These are phyloP conservation scores for Endogone sp. DNA, from an alignment of 192 early-diverging fungal species.

Conservation along the genomic window DNA sequence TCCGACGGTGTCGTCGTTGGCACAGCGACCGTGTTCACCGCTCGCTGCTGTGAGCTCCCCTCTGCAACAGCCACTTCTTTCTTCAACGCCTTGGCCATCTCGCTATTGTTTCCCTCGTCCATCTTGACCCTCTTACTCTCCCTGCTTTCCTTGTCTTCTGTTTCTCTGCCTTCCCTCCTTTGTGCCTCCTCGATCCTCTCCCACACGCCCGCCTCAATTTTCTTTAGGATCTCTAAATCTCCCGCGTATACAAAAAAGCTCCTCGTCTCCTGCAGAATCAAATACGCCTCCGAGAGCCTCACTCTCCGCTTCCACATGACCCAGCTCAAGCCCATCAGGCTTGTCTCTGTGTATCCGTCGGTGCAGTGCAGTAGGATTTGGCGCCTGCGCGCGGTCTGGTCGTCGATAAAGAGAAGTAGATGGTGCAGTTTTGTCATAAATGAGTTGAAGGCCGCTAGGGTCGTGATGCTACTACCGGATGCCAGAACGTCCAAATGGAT, in stretches of 20 bases:
- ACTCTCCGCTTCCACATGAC: constrained; percentile 45
- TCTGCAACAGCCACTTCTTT: no score
- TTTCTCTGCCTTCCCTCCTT: not conserved
- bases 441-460: constrained; percentile 12
- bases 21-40: no score
- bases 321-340: constrained; percentile 37
- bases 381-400: constrained; percentile 17
- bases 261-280: constrained; percentile 43
- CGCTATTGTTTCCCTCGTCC: no score
- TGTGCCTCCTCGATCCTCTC: not conserved
- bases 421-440: constrained; percentile 18
- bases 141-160: constrained; percentile 11
- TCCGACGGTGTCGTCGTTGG: no score
- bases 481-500: constrained; percentile 34
- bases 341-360: constrained; percentile 56
- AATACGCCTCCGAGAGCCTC: constrained; percentile 45
- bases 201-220: constrained; percentile 36
- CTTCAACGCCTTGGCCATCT: no score
- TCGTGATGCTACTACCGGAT: constrained; percentile 13
- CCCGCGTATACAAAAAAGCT: constrained; percentile 56
- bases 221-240: constrained; percentile 39
- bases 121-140: not conserved
- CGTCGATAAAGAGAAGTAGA: constrained; percentile 27
- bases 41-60: no score
- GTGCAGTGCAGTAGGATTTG: constrained; percentile 51